Base-by-base conservation (phyloP, 2,329 filamentous ascomycete genomes). In the Fusarium sacchari region DNA sequence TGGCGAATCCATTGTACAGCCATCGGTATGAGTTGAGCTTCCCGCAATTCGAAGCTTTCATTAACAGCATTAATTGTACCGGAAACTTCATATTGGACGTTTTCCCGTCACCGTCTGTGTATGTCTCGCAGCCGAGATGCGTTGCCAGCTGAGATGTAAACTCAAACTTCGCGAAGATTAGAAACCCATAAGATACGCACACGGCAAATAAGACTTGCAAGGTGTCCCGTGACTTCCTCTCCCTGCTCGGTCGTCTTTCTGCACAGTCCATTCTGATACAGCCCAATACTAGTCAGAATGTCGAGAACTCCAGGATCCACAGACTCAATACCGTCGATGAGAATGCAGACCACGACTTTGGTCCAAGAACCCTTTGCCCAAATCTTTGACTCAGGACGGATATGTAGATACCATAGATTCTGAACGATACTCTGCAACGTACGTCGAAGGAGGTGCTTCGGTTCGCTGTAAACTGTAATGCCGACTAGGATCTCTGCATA, bases 291-390 rank as follows among this genome's bases (percentile, higher is more conserved):
- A 39, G 96, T 96, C 69, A 98, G 88, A 49, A 98, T 88, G 82
- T 98, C 96, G 50, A 98, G 87, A 8, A 93, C 94, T 79, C 94
- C 94, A 87, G 98, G 98, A 88, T 98, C 95, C 73, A 94, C 95
- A 82, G 96, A 96, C 77, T 97, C 94, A 79, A 98, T 96, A 88
- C 96, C 96, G 82, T 98, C 96, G 78, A 98, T 98, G 67, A 98
- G 94, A 73, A 98, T 86, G 81, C 93, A 96, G 65, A 98, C 96
- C 66, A 98, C 95, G 80, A 98, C 97, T 86, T 98, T 98, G 82
- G 98, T 95, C 96, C 96, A 98, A 59, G 96, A 96, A 76, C 95
- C 95, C 86, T 97, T 97, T 86, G 98, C 97, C 96, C 96, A 98
- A 86, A 98, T 98, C 77, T 96, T 95, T 37, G 96, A 97, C 84